Conservation (phyloP, 768 basidiomycete genomes). For the Boletus rufocinnamomeus region DNA sequence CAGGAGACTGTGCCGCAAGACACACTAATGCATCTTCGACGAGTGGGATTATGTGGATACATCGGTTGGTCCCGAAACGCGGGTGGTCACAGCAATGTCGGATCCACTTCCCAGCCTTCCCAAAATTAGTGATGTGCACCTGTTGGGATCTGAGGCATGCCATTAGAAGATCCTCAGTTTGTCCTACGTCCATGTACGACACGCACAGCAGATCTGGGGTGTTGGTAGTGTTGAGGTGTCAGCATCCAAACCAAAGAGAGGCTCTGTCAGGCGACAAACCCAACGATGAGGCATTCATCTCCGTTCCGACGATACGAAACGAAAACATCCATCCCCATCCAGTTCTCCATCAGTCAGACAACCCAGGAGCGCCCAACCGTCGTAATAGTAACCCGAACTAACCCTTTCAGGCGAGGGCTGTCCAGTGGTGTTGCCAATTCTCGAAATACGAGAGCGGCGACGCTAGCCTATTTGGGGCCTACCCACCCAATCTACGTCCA, state of each 20-base stretch:
- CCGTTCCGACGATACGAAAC: slow-evolving; percentile 8
- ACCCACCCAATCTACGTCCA: slow-evolving; percentile 2
- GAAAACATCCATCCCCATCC: background rate
- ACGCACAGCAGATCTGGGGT: background rate
- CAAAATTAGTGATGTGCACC: background rate
- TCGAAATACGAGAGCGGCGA: background rate
- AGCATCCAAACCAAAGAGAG: background rate
- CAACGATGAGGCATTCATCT: slow-evolving; percentile 9
- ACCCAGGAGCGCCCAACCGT: background rate
- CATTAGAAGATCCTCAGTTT: background rate
- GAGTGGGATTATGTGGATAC: background rate
- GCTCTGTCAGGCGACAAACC: background rate
- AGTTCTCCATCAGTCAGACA: background rate
- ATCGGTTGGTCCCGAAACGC: no score
- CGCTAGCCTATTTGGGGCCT: background rate
- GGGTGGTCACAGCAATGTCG: slow-evolving; percentile 3
- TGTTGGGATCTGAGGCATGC: background rate
- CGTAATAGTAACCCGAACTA: background rate
- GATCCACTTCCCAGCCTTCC: background rate
- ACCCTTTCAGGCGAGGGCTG: background rate
- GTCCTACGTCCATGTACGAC: background rate
- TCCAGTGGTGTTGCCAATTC: background rate
- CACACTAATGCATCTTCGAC: background rate
- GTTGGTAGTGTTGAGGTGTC: no score
- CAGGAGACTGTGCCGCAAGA: no score